phyloP scores from a whole-genome alignment of 805 yeast genomes.

The Metschnikowia dekortorum region DNA sequence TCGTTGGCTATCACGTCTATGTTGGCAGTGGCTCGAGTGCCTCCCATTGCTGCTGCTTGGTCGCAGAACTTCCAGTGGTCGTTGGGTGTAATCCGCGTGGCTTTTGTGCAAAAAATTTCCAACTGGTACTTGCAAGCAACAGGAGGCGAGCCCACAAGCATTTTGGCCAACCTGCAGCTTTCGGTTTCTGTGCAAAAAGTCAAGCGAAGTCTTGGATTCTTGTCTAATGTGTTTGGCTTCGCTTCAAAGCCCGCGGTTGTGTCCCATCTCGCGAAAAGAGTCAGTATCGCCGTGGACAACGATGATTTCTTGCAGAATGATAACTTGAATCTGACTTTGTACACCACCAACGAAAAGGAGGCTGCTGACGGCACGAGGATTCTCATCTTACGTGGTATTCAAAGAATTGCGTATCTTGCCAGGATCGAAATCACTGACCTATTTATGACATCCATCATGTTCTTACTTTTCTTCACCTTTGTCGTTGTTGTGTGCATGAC shows the following conservation, averaged over 20 bases:
- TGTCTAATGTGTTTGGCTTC: conserved; percentile 6
- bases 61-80: conserved; percentile 96
- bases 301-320: conserved; percentile 45
- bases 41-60: conserved; percentile 98
- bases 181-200: conserved; percentile 76
- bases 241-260: neutral
- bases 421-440: conserved; percentile 81
- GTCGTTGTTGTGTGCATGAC: conserved; percentile 52
- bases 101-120: conserved; percentile 77
- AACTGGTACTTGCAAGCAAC: conserved; percentile 95
- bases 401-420: conserved; percentile 83
- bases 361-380: conserved; percentile 59
- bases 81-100: conserved; percentile 76
- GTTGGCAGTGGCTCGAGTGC: conserved; percentile 90
- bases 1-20: conserved; percentile 85
- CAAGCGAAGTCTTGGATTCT: conserved; percentile 22
- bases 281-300: conserved; percentile 34
- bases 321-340: conserved; percentile 42
- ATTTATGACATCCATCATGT: conserved; percentile 81
- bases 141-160: conserved; percentile 81
- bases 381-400: conserved; percentile 82
- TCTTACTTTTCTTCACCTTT: conserved; percentile 74
- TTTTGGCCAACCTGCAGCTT: conserved; percentile 59
- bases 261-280: conserved; percentile 22
- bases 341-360: conserved; percentile 70